These are phyloP conservation scores for Alternaria gansuensis DNA, from an alignment of 2,329 filamentous ascomycete species.

Conservation along the genomic window DNA sequence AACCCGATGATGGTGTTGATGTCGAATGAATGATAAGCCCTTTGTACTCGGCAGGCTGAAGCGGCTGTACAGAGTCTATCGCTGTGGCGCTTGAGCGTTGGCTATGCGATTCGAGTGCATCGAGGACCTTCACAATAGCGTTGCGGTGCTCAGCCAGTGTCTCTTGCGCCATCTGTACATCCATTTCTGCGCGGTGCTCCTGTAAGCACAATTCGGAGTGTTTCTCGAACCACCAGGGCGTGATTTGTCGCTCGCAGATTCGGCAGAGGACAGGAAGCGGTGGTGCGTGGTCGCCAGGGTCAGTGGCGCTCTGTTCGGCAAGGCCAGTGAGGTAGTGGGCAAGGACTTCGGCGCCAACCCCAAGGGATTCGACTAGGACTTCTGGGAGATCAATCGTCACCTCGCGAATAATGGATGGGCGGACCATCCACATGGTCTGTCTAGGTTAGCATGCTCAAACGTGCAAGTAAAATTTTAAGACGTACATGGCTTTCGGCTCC, in stretches of 20 bases:
- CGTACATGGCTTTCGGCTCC: conserved; percentile 90
- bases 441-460: conserved; percentile 35
- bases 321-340: conserved; percentile 91
- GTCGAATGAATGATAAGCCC: conserved; percentile 82
- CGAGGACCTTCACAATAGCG: conserved; percentile 91
- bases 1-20: conserved; percentile 70
- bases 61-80: conserved; percentile 58
- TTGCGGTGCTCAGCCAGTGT: conserved; percentile 91
- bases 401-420: conserved; percentile 87
- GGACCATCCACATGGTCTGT: conserved; percentile 99
- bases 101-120: conserved; percentile 83
- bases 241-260: conserved; percentile 96
- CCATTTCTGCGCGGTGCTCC: conserved; percentile 96
- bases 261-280: conserved; percentile 89
- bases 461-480: conserved; percentile 29
- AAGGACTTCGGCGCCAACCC: conserved; percentile 91
- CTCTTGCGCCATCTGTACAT: conserved; percentile 95
- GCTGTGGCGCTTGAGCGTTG: conserved; percentile 65
- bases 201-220: conserved; percentile 96
- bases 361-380: conserved; percentile 89
- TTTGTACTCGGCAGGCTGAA: conserved; percentile 81
- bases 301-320: conserved; percentile 81
- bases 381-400: conserved; percentile 94
- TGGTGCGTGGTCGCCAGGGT: conserved; percentile 77
- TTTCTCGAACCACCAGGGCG: conserved; percentile 99